Evolutionary conservation across 306 rosid species (phyloP), one percentile per base, ranked within the genome.

Genomic region (Begonia masoniana): DNA sequence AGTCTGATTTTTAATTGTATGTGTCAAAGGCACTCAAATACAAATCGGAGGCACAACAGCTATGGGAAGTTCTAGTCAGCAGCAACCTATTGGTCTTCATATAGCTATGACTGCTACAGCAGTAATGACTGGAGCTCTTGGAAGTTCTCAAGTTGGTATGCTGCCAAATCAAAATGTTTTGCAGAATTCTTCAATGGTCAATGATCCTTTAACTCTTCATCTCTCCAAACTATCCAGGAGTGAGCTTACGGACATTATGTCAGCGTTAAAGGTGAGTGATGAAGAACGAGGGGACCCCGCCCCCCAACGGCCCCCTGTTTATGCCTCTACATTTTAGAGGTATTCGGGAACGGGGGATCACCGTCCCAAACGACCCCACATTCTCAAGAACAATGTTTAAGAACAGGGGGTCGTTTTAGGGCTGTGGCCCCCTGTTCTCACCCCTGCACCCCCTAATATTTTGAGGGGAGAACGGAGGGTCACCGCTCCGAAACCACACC

Each of bases 41-140:
- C 87, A 79, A 72, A 59, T 74, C 43, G 76, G 77, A 13, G 74
- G 76, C 55, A 53, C 85, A 52, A 70, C 76, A n/a, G 42, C 62
- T 54, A 92, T 56, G 15, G 99, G 82, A 24, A 95, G 83, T 52
- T 57, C 87, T 52, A 66, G 59, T 68, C 81, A 77, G 43, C 82
- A 81, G 71, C 99, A 83, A 68, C 96, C 99, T 64, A 87, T 92
- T 52, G 99, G 99, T 66, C 96, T 87, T 63, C 89, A 83, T 66
- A 70, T 79, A 65, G 99, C 99, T 53, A 68, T 86, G 13, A 69
- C 39, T 31, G 39, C 39, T 31, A 9, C 39, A 65, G 56, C 54
- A 72, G 80, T 76, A 63, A 92, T 92, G 96, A 82, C 88, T 23
- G 89, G 80, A 67, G 77, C 87, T 73, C 80, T 92, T 26, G 96